Percentiles rank a stretch among this genome's conserved stretches.
These are phyloP conservation scores for Penicillium pancosmium DNA, from an alignment of 495 filamentous ascomycete species.

Conservation along the genomic window DNA sequence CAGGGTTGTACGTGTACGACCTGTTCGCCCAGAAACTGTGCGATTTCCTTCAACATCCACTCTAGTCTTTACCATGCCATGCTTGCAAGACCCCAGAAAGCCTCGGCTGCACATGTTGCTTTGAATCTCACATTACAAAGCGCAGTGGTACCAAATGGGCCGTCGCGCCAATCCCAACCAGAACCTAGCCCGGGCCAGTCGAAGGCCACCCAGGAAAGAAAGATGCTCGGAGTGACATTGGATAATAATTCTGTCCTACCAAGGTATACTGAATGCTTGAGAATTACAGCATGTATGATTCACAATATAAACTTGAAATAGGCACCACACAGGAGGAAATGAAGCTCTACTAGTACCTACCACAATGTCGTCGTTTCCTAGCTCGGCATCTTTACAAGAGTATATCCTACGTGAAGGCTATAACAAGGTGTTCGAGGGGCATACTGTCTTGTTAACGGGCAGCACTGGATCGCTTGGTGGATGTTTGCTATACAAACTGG, in stretches of 20 bases:
- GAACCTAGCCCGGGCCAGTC: neutral
- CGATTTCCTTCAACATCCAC: no score
- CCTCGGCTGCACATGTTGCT: slow-evolving; percentile 4
- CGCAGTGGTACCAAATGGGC: neutral
- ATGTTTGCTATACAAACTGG: slow-evolving; percentile 42
- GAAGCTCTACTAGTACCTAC: neutral
- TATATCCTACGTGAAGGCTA: slow-evolving; percentile 33
- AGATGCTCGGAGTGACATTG: neutral
- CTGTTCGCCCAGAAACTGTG: neutral
- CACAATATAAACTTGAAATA: neutral
- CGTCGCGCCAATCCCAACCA: neutral
- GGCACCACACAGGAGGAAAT: neutral
- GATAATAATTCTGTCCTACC: neutral
- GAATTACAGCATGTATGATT: neutral
- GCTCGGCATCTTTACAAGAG: slow-evolving; percentile 6
- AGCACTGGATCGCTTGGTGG: slow-evolving; percentile 42
- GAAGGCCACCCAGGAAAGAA: neutral
- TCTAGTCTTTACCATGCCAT: neutral
- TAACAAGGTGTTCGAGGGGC: slow-evolving; percentile 27
- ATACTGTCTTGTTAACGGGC: slow-evolving; percentile 42
- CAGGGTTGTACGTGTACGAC: neutral
- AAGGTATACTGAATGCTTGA: neutral
- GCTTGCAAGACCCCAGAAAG: neutral
- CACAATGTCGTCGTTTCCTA: slow-evolving; percentile 20
- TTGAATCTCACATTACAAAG: neutral